phyloP scores from a whole-genome alignment of 1,139 yeast species.

The Pichia sp. region DNA sequence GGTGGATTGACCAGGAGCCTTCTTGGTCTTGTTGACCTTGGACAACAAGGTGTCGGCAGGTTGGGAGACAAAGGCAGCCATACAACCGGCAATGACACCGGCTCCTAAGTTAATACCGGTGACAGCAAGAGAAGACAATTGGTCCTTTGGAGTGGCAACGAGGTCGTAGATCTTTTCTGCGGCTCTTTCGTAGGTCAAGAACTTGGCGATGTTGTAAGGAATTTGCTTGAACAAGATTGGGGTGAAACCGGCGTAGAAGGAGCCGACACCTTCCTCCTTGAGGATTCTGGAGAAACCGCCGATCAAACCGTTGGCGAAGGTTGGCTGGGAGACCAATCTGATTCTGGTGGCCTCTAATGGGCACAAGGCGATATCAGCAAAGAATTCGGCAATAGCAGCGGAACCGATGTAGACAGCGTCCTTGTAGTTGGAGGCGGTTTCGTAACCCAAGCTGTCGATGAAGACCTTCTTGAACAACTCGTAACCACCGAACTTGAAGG shows the following conservation, averaged over 20 bases:
- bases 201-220: slow-evolving; percentile 88
- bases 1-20: slow-evolving; percentile 90
- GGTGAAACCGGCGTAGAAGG: slow-evolving; percentile 88
- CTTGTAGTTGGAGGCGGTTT: slow-evolving; percentile 69
- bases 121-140: slow-evolving; percentile 48
- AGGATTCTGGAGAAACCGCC: slow-evolving; percentile 83
- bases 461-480: slow-evolving; percentile 79
- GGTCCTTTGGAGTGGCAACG: slow-evolving; percentile 63
- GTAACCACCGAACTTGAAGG: slow-evolving; percentile 88
- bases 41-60: slow-evolving; percentile 89
- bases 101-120: slow-evolving; percentile 73
- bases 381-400: slow-evolving; percentile 83
- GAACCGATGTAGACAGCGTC: slow-evolving; percentile 75
- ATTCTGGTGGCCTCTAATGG: slow-evolving; percentile 90
- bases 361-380: slow-evolving; percentile 84
- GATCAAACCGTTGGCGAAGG: slow-evolving; percentile 77
- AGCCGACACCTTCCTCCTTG: slow-evolving; percentile 80
- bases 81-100: slow-evolving; percentile 88
- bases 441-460: slow-evolving; percentile 69
- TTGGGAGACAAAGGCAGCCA: slow-evolving; percentile 85
- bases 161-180: slow-evolving; percentile 65
- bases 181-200: slow-evolving; percentile 85
- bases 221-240: slow-evolving; percentile 89
- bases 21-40: slow-evolving; percentile 87
- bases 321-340: slow-evolving; percentile 86